Percentiles rank a stretch among this genome's conserved stretches.
Evolutionary conservation across 805 yeast species (phyloP).

Genomic region (Candida ascalaphidarum): DNA sequence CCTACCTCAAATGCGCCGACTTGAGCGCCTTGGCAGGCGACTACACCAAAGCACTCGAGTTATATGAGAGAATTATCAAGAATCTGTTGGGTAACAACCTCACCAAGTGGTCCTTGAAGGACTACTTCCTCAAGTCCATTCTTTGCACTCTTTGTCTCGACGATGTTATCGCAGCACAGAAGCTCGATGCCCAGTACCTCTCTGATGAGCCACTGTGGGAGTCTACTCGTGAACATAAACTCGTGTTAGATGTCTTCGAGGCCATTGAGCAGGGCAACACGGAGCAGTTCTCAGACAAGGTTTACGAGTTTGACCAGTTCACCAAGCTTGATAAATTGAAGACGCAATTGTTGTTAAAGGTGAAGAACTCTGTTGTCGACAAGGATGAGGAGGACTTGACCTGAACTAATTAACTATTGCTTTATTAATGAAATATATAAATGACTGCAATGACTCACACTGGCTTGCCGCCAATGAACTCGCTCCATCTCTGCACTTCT

Average conservation of each 20-base stretch:
- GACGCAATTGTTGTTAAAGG: conserved; percentile 71
- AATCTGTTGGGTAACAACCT: conserved; percentile 65
- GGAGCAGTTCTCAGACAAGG: conserved; percentile 63
- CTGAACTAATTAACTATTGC: conserved; percentile 5
- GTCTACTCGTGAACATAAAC: conserved; percentile 65
- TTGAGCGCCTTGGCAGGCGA: conserved; percentile 63
- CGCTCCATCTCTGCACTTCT: conserved; percentile 96
- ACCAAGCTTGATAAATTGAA: conserved; percentile 86
- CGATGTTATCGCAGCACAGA: conserved; percentile 80
- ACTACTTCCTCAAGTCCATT: conserved; percentile 77
- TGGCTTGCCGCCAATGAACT: conserved; percentile 90
- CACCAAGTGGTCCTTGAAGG: conserved; percentile 88
- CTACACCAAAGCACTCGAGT: conserved; percentile 65
- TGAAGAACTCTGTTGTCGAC: conserved; percentile 64
- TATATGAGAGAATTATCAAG: conserved; percentile 72
- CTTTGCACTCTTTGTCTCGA: conserved; percentile 77
- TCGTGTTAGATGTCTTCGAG: conserved; percentile 57
- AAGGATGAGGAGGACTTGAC: conserved; percentile 61
- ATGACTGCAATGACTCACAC: conserved; percentile 37
- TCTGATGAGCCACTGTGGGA: conserved; percentile 72
- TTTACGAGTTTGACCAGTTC: conserved; percentile 81
- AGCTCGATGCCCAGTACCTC: conserved; percentile 53
- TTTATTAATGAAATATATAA: too few species aligned
- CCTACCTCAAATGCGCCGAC: conserved; percentile 84
- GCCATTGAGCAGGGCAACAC: conserved; percentile 77